Evolutionary conservation across 2,329 filamentous ascomycete species (phyloP), one percentile per base, ranked within the genome.

Genomic region (Aspergillus sp.): DNA sequence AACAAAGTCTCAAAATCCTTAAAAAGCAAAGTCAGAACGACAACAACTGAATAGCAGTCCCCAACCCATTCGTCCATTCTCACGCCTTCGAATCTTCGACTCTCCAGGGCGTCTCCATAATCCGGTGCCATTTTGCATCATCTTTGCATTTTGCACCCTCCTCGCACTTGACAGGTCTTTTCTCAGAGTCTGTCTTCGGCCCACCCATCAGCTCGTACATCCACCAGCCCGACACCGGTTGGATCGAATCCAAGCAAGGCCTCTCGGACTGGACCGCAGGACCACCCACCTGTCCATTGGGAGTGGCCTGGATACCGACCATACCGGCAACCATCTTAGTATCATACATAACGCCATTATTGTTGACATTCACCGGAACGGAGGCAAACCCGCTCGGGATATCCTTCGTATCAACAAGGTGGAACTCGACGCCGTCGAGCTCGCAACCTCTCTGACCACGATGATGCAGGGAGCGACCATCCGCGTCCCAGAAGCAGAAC

Each of bases 401-500:
- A 26, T 52, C 39, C 1, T 41, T 19, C 5, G 32, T 49, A 8
- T 52, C 39, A 8, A 61, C 34, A 0, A 24, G 13, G 15, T 47
- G 51, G 19, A 47, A 56, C 4, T 17, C 17, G 10, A 37, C 37
- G 10, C 36, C 44, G 31, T 52, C 44, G 5, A 57, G 22, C 11
- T 37, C 24, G 4, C 43, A 39, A n/a, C 30, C 35, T 32, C 15
- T 12, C 4, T 12, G 17, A n/a, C 19, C 5, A 12, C 13, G 11
- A 10, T 20, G 10, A 24, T 43, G 33, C n/a, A 47, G 44, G 3
- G 36, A 37, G 15, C 35, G 17, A 0, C 68, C 69, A 11, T 58
- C 36, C 1, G 42, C 45, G 11, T 51, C 43, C 64, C 67, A 72
- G 40, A 64, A 66, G 41, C 63, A 52, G 38, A 72, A 70, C 0